Evolutionary conservation across 2,329 filamentous ascomycete species (phyloP).

Genomic region (Scolecobasidium constrictum): DNA sequence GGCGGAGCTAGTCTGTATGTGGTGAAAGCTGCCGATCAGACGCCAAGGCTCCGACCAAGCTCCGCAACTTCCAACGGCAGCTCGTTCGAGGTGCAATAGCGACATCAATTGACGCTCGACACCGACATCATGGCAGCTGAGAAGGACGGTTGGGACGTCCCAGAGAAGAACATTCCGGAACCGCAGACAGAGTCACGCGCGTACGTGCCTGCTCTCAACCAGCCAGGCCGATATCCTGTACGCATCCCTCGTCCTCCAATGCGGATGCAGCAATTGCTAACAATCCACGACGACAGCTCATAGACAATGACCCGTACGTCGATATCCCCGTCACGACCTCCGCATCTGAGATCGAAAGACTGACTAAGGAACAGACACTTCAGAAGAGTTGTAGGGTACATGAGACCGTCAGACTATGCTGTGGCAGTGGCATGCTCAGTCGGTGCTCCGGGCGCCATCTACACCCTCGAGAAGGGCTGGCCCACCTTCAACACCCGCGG

Average conservation of each 20-base stretch:
- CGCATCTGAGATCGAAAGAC: constrained; percentile 18
- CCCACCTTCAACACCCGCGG: constrained; percentile 77
- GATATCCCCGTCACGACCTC: constrained; percentile 12
- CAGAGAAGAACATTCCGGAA: background rate
- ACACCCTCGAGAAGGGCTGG: constrained; percentile 70
- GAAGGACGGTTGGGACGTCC: background rate
- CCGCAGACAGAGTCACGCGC: background rate
- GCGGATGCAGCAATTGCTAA: too few species aligned
- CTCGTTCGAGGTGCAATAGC: too few species aligned
- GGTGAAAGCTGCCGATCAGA: too few species aligned
- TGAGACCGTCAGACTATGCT: constrained; percentile 72
- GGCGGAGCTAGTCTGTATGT: too few species aligned
- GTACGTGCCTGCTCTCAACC: constrained; percentile 4
- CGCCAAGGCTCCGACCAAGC: too few species aligned
- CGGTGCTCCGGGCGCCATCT: constrained; percentile 63
- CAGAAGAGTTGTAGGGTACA: constrained; percentile 79
- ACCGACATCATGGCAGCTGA: background rate
- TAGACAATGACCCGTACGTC: constrained; percentile 95
- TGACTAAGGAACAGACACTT: constrained; percentile 56
- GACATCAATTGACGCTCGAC: background rate
- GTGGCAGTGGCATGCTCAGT: constrained; percentile 57
- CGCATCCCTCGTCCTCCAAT: background rate
- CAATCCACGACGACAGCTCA: too few species aligned
- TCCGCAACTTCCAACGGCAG: too few species aligned
- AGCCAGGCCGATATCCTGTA: constrained; percentile 4